Conservation (phyloP, 495 filamentous ascomycete species). For the Penicillium steckii region DNA sequence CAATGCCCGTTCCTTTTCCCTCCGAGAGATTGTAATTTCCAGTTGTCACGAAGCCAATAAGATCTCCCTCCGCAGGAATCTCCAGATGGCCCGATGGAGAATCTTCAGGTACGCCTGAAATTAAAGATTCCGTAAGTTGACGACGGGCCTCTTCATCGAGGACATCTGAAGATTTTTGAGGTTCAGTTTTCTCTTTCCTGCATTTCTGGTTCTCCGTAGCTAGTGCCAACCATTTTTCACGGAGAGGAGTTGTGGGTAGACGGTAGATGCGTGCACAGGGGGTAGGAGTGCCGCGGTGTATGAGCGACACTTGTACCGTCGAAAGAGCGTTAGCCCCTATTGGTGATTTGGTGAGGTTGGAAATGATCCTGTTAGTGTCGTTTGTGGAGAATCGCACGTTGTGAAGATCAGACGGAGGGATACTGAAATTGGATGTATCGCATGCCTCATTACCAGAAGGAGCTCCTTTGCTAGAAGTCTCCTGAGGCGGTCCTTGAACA, state of each 20-base stretch:
- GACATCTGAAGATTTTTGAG: neutral
- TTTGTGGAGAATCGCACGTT: constrained; percentile 23
- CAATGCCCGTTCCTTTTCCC: constrained; percentile 75
- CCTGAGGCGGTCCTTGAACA: constrained; percentile 28
- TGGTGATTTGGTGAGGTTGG: constrained; percentile 21
- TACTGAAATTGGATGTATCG: neutral
- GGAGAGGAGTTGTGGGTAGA: constrained; percentile 55
- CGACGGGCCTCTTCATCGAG: constrained; percentile 45
- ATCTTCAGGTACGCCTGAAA: constrained; percentile 33
- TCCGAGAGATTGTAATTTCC: constrained; percentile 80
- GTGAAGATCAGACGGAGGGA: constrained; percentile 34
- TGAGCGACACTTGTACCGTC: constrained; percentile 58
- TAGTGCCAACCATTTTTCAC: constrained; percentile 53
- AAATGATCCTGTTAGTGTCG: constrained; percentile 21
- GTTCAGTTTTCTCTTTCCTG: neutral
- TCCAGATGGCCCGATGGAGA: constrained; percentile 54
- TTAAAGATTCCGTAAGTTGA: constrained; percentile 53
- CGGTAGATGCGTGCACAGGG: constrained; percentile 72
- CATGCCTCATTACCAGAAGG: constrained; percentile 1
- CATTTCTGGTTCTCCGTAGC: constrained; percentile 11
- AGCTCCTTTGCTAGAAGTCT: neutral
- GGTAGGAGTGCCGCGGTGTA: constrained; percentile 57
- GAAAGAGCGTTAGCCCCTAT: constrained; percentile 39
- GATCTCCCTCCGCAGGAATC: constrained; percentile 69
- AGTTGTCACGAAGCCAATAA: constrained; percentile 90